Evolutionary conservation across 352 stramenopile genomes (phyloP).

Genomic region (Phytophthora ohioensis): DNA sequence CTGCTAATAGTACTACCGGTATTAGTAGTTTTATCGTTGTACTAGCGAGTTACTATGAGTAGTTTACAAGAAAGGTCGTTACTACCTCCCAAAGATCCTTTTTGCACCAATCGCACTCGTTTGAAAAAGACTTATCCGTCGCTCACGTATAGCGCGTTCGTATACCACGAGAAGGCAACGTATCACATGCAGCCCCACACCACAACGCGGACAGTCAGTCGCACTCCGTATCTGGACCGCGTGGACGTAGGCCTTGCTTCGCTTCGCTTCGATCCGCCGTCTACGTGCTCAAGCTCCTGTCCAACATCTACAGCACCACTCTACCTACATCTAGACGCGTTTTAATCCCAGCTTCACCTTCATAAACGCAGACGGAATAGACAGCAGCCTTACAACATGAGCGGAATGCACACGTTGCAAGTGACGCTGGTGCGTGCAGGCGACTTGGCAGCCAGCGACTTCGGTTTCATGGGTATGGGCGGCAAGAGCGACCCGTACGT

Average conservation of each 20-base stretch:
- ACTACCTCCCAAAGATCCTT: neutral
- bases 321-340: neutral
- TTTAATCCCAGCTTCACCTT: neutral
- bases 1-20: no score
- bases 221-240: constrained; percentile 38
- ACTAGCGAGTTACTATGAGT: no score
- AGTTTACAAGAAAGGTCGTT: no score
- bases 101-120: constrained; percentile 2
- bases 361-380: constrained; percentile 11
- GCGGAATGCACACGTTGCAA: constrained; percentile 62
- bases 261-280: neutral
- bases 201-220: constrained; percentile 21
- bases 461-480: constrained; percentile 73
- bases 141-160: neutral
- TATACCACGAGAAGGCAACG: constrained; percentile 40
- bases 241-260: neutral
- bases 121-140: neutral
- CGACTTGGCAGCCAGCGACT: constrained; percentile 67
- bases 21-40: no score
- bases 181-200: constrained; percentile 24
- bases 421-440: constrained; percentile 61
- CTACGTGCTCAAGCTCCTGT: neutral
- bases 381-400: constrained; percentile 24
- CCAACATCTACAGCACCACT: neutral
- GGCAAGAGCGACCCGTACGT: constrained; percentile 85